phyloP scores from a whole-genome alignment of 768 basidiomycete species.

The Amanita fuliginea region DNA sequence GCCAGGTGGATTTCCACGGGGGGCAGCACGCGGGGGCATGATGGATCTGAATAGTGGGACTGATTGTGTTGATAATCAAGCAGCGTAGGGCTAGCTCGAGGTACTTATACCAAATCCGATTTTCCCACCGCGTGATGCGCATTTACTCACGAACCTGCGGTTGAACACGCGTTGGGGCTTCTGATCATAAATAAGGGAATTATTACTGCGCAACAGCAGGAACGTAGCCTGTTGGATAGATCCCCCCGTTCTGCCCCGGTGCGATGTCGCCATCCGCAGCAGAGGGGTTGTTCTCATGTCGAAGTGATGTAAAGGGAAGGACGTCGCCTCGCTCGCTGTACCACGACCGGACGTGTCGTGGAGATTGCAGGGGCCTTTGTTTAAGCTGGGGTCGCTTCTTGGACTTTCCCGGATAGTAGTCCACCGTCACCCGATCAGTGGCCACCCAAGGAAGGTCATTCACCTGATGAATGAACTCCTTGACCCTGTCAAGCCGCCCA shows the following conservation, averaged over 20 bases:
- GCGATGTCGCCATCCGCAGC: neutral
- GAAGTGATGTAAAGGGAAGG: neutral
- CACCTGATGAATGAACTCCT: constrained; percentile 22
- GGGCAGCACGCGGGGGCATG: constrained; percentile 12
- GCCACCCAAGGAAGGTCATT: constrained; percentile 35
- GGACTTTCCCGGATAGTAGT: constrained; percentile 28
- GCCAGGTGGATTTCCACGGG: constrained; percentile 1
- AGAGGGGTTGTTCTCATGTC: neutral
- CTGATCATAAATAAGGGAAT: neutral
- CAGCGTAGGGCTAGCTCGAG: neutral
- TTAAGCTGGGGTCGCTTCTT: constrained; percentile 9
- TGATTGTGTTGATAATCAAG: constrained; percentile 1
- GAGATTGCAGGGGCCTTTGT: constrained; percentile 5
- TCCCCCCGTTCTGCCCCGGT: neutral
- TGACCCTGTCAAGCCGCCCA: constrained; percentile 22
- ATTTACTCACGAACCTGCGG: neutral
- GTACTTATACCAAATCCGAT: constrained; percentile 1
- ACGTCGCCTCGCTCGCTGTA: constrained; percentile 8
- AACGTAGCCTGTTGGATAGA: constrained; percentile 1
- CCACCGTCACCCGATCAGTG: constrained; percentile 27
- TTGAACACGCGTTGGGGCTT: neutral
- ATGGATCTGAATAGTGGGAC: neutral
- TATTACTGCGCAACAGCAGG: neutral
- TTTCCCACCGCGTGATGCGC: neutral
- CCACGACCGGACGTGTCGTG: constrained; percentile 17